These are phyloP conservation scores for Scedosporium dehoogii DNA, from an alignment of 2,329 filamentous ascomycete genomes.

Conservation along the genomic window DNA sequence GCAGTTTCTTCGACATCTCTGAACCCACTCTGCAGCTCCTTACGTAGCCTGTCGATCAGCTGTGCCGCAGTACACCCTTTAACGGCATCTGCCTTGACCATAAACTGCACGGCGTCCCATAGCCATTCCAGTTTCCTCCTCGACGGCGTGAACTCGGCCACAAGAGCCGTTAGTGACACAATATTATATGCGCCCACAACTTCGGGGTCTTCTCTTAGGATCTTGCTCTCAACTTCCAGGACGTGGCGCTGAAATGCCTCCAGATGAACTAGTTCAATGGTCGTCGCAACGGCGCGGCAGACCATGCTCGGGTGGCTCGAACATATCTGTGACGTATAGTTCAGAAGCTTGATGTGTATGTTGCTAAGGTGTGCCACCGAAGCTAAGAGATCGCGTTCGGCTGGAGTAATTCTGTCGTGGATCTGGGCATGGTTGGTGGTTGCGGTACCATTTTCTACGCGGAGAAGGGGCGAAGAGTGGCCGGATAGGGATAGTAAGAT, in stretches of 20 bases:
- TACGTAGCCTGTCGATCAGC: slow-evolving; percentile 67
- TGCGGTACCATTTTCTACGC: slow-evolving; percentile 26
- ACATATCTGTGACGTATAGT: slow-evolving; percentile 56
- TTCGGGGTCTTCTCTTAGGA: slow-evolving; percentile 65
- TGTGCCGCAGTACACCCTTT: slow-evolving; percentile 54
- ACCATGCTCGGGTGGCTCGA: slow-evolving; percentile 68
- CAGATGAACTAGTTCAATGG: slow-evolving; percentile 66
- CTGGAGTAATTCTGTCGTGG: slow-evolving; percentile 52
- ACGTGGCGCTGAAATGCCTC: slow-evolving; percentile 74
- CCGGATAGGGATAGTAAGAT: slow-evolving; percentile 93
- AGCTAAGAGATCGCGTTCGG: slow-evolving; percentile 72
- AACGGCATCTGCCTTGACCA: slow-evolving; percentile 34
- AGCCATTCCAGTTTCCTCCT: slow-evolving; percentile 78
- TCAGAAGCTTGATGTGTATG: slow-evolving; percentile 63
- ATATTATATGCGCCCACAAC: slow-evolving; percentile 89
- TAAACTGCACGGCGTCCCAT: slow-evolving; percentile 61
- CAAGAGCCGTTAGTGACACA: slow-evolving; percentile 77
- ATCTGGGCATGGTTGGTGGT: slow-evolving; percentile 32
- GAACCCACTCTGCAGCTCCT: slow-evolving; percentile 79
- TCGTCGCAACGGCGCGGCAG: slow-evolving; percentile 76
- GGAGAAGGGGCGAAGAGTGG: slow-evolving; percentile 81
- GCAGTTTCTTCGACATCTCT: slow-evolving; percentile 73
- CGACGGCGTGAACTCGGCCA: slow-evolving; percentile 83
- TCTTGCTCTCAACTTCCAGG: slow-evolving; percentile 69
- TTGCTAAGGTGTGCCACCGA: slow-evolving; percentile 69